phyloP scores from a whole-genome alignment of 2,329 filamentous ascomycete species.

The Boeremia lycopersici region DNA sequence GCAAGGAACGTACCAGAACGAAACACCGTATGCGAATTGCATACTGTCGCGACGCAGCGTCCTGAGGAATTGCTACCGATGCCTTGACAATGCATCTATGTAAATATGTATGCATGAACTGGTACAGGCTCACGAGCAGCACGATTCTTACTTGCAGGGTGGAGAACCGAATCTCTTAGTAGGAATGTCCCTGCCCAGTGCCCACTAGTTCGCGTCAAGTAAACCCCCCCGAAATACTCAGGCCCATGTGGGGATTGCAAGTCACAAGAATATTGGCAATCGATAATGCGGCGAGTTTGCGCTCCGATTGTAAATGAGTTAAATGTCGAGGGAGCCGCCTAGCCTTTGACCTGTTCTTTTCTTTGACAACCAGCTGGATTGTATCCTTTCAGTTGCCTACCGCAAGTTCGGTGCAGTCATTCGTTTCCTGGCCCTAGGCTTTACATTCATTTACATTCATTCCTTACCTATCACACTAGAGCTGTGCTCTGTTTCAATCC shows the following conservation, averaged over 20 bases:
- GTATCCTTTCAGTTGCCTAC: slow-evolving; percentile 13
- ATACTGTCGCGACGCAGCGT: background rate
- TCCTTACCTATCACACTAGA: slow-evolving; percentile 11
- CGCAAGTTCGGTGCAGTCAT: slow-evolving; percentile 20
- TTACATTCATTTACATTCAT: slow-evolving; percentile 21
- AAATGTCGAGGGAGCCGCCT: slow-evolving; percentile 13
- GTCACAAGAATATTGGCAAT: slow-evolving; percentile 3
- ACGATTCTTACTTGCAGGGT: background rate
- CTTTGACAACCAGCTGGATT: slow-evolving; percentile 6
- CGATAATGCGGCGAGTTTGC: background rate
- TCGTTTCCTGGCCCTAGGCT: slow-evolving; percentile 17
- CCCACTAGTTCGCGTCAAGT: slow-evolving; percentile 15
- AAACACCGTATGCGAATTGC: background rate
- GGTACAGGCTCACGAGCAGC: background rate
- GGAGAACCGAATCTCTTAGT: background rate
- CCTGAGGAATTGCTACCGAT: background rate
- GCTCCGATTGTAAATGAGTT: slow-evolving; percentile 3
- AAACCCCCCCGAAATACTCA: slow-evolving; percentile 13
- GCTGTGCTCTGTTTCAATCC: slow-evolving; percentile 11
- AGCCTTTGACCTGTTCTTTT: slow-evolving; percentile 2
- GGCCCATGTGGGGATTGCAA: slow-evolving; percentile 14
- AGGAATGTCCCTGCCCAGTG: slow-evolving; percentile 1
- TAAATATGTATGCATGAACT: background rate
- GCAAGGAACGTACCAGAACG: slow-evolving; percentile 4
- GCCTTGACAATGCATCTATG: background rate